A percentile compares a stretch with the other conserved stretches of the same genome.
These are phyloP conservation scores for Stylosanthes scabra DNA, from an alignment of 331 rosid species.

Conservation along the genomic window DNA sequence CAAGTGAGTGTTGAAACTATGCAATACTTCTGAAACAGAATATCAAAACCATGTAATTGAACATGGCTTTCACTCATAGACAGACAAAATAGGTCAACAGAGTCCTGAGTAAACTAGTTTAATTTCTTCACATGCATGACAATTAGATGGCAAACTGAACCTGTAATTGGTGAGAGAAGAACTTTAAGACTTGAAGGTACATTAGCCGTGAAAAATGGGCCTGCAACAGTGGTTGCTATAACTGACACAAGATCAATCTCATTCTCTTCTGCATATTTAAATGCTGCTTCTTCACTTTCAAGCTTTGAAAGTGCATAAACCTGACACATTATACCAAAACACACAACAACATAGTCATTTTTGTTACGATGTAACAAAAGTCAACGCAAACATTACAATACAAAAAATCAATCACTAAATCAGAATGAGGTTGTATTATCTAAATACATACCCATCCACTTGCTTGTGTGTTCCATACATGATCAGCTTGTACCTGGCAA, in stretches of 20 bases:
- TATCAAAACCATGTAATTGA: background rate
- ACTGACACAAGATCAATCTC: constrained; percentile 73
- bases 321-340: constrained; percentile 39
- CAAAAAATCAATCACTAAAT: too few species aligned
- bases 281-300: constrained; percentile 79
- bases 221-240: constrained; percentile 80
- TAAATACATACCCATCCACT: constrained; percentile 72
- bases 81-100: background rate
- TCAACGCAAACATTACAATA: too few species aligned
- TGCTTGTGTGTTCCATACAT: constrained; percentile 63
- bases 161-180: constrained; percentile 76
- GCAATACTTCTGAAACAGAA: too few species aligned
- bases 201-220: constrained; percentile 73
- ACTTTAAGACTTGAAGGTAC: constrained; percentile 80
- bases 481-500: constrained; percentile 60
- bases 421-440: too few species aligned
- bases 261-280: constrained; percentile 74
- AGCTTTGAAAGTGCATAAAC: constrained; percentile 81
- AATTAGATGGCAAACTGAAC: constrained; percentile 41
- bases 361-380: constrained; percentile 7
- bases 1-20: too few species aligned
- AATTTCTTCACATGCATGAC: background rate
- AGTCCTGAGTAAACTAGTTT: background rate
- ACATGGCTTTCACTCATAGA: background rate
- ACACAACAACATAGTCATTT: background rate